Evolutionary conservation across 768 basidiomycete genomes (phyloP).

Genomic region (Peribolospora kevripleyi): DNA sequence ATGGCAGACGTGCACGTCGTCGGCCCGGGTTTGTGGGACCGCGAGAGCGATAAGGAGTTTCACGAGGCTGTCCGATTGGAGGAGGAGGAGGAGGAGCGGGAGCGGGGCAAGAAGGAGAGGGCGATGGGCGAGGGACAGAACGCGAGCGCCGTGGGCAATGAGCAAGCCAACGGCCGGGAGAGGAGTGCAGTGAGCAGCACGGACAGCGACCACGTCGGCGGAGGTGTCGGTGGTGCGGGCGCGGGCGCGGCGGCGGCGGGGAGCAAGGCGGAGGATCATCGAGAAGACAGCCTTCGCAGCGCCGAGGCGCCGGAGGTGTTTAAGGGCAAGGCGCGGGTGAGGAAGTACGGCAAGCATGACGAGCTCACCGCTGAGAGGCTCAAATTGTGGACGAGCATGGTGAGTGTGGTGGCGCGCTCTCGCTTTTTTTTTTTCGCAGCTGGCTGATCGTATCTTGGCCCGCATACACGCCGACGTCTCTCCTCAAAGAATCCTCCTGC

Average conservation of each 20-base stretch:
- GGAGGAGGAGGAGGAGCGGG: slow-evolving; percentile 28
- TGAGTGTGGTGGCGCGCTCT: slow-evolving; percentile 39
- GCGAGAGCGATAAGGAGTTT: slow-evolving; percentile 59
- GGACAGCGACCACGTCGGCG: slow-evolving; percentile 7
- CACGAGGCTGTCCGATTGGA: slow-evolving; percentile 54
- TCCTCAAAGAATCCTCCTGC: slow-evolving; percentile 59
- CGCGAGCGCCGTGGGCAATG: no score
- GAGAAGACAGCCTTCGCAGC: background rate
- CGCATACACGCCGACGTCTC: no score
- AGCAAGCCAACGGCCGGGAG: slow-evolving; percentile 2
- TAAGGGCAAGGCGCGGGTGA: slow-evolving; percentile 4
- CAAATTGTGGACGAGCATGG: slow-evolving; percentile 26
- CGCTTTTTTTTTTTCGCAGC: background rate
- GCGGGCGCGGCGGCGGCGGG: slow-evolving; percentile 3
- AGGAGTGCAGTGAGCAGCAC: slow-evolving; percentile 6
- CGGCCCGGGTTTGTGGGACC: slow-evolving; percentile 66
- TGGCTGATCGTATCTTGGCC: no score
- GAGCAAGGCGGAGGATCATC: slow-evolving; percentile 13
- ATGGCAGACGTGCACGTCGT: slow-evolving; percentile 87
- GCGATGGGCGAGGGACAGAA: background rate
- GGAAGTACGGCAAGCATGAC: slow-evolving; percentile 14
- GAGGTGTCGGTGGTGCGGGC: slow-evolving; percentile 17
- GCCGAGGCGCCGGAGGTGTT: slow-evolving; percentile 14
- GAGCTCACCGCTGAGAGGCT: slow-evolving; percentile 18
- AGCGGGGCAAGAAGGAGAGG: background rate